Evolutionary conservation across 345 rosid species (phyloP), one percentile per base, ranked within the genome.

Genomic region (Aquilaria sinensis): DNA sequence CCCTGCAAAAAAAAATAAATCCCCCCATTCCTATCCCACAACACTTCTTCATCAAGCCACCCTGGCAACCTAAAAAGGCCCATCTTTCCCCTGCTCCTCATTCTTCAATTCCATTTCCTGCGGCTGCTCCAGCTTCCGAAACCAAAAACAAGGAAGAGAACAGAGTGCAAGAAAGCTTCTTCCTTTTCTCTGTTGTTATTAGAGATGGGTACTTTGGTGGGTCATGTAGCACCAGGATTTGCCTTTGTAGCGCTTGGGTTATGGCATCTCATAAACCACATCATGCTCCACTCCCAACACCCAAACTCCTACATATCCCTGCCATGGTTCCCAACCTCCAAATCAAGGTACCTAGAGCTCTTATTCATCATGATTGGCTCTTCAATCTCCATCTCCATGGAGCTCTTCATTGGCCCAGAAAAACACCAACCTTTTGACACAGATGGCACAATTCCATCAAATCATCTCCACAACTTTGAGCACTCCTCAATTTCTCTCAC

Each of bases 381-480:
- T 59, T 82, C 75, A 48, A 41, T 85, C 31, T 92, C 96, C 34
- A 64, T 92, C 6, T 74, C 85, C n/a, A 81, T 87, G 73, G 97
- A 92, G 62, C 91, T 92, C 57, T 83, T 92, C 59, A 75, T 92
- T 37, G 85, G 93, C 3, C 97, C 89, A 0, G 62, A 58, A 54
- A 80, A 70, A n/a, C 96, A 89, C 74, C 96, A 85, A 13, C 98
- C 96, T 13, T 75, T 92, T 29, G 93, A 89, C 69, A 30, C 76
- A 0, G 97, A 89, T 51, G 88, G 91, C 41, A 85, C 97, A 60
- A 85, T 89, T 45, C 93, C 96, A 16, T 78, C 91, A n/a, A 81
- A 78, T 75, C 96, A 92, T 73, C 91, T 89, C 50, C 96, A 81
- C 70, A 92, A 92, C 81, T 82, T 87, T 54, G 96, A 92, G 58